Evolutionary conservation across 2,329 filamentous ascomycete species (phyloP), one percentile per base, ranked within the genome.

Genomic region (Biscogniauxia marginata): DNA sequence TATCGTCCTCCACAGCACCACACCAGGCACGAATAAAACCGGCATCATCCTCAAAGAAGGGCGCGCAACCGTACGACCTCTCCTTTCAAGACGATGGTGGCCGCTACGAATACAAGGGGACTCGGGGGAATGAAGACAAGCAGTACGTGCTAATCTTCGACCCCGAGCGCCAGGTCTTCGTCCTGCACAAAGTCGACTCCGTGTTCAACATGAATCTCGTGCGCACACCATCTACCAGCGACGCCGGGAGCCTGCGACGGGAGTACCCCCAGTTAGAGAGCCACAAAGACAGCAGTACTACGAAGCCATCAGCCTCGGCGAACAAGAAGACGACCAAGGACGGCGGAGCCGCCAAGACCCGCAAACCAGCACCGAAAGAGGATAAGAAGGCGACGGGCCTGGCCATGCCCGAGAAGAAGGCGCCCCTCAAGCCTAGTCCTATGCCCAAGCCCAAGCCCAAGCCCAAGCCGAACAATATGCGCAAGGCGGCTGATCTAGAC

Each of bases 121-220:
- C 78, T 2, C 79, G 85, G 52, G 80, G 79, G 53, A 80, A 77
- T 21, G 79, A 80, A 56, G 78, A 82, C 55, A 78, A 76, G 54
- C 80, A 86, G 68, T 87, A 84, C 67, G 82, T 87, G 39, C 81
- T 96, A 51, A 83, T 93, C 56, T 95, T 93, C 68, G 90, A 96
- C 71, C 80, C 87, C 7, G 77, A 80, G 18, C 85, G 84, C 52
- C 85, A 93, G 67, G 87, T 83, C 54, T 95, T 95, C 63, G 85
- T 95, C 23, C 81, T 97, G 53, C 91, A 97, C 75, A 86, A 85
- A 51, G 78, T 97, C 53, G 85, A 91, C 69, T 88, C 87, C n/a
- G 86, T 87, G 43, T 89, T 96, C 74, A 87, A 91, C 67, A 93
- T 96, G 87, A 97, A 96, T 72, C 75, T 96, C 53, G 85, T 84